Evolutionary conservation across 2,329 filamentous ascomycete species (phyloP), one percentile per base, ranked within the genome.

Genomic region (Achaetomium macrosporum): DNA sequence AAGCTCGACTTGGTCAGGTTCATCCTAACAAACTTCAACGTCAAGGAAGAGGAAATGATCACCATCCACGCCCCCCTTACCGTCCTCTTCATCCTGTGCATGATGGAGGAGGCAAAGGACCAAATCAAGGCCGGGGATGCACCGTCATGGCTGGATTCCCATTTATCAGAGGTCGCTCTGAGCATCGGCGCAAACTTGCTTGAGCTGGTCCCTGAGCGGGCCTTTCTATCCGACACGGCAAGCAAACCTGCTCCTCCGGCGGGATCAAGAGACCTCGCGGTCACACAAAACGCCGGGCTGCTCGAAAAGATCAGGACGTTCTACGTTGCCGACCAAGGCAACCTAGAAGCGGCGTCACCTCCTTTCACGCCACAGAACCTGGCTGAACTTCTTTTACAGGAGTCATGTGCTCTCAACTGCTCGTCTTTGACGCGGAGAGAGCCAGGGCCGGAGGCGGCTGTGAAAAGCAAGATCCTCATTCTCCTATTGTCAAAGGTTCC

Each of bases 1-100:
- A 84, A 86, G 56, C 73, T 96, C 50, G 78, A 81, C 17, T 75
- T 96, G 40, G 83, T 91, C 50, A 81, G 79, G 56, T 99, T 97
- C 68, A 85, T 96, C 50, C 72, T 96, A 58, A 72, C 80, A 5
- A 86, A 92, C 61, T 99, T 99, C 76, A 97, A 96, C 67, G 81
- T 97, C 46, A 83, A 85, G 49, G 93, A 99, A 69, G 93, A 97
- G 68, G 95, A 99, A 65, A 97, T 99, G 92, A 70, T 95, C 15
- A 82, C 87, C 2, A 73, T 88, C 19, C 92, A 97, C 69, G 87
- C 91, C 30, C 92, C 92, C 33, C 70, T 95, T 29, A 78, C 87
- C 49, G 78, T 83, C 2, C 69, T 95, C n/a, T 81, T 84, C 3
- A 73, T 87, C 25, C 70, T 77, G 31, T 73, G 72, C 59, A 85